Percentiles rank a stretch among this genome's conserved stretches.
These are phyloP conservation scores for Rhodosporidiobolus odoratus DNA, from an alignment of 768 basidiomycete species.

Conservation along the genomic window DNA sequence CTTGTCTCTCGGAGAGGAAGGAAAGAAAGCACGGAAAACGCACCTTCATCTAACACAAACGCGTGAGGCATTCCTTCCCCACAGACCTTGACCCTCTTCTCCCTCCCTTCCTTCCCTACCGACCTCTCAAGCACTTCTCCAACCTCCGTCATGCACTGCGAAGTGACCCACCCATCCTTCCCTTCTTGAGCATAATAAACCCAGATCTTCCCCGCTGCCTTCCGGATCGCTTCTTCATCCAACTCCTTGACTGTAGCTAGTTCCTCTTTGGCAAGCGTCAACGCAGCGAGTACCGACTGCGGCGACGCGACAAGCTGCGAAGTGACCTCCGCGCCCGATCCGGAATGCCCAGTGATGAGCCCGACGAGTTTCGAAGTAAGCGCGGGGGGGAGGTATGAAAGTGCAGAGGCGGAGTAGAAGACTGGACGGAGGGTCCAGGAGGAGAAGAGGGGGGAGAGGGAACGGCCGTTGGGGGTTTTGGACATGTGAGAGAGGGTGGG, in stretches of 20 bases:
- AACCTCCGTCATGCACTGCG: conserved; percentile 20
- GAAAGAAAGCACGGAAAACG: neutral
- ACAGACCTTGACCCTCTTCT: conserved; percentile 23
- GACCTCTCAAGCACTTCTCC: conserved; percentile 6
- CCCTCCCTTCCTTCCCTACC: neutral
- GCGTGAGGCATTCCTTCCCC: conserved; percentile 34
- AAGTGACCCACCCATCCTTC: conserved; percentile 31
- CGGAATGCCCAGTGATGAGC: conserved; percentile 18
- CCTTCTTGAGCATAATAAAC: conserved; percentile 27
- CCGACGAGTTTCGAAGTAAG: conserved; percentile 13
- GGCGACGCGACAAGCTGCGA: conserved; percentile 15
- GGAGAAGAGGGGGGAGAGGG: conserved; percentile 48
- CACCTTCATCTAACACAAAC: conserved; percentile 28
- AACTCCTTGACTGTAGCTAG: conserved; percentile 17
- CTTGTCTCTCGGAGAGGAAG: neutral
- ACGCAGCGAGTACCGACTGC: conserved; percentile 19
- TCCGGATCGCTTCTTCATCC: conserved; percentile 5
- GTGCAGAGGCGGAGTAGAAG: conserved; percentile 15
- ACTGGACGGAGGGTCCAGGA: conserved; percentile 20
- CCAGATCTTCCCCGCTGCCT: conserved; percentile 5
- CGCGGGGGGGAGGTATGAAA: conserved; percentile 22
- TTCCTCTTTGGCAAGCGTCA: conserved; percentile 31
- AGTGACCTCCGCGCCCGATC: neutral
- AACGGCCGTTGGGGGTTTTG: conserved; percentile 60
- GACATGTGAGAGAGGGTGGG: conserved; percentile 65